Evolutionary conservation across 352 stramenopile genomes (phyloP).

Genomic region (Phytophthora palmivora): DNA sequence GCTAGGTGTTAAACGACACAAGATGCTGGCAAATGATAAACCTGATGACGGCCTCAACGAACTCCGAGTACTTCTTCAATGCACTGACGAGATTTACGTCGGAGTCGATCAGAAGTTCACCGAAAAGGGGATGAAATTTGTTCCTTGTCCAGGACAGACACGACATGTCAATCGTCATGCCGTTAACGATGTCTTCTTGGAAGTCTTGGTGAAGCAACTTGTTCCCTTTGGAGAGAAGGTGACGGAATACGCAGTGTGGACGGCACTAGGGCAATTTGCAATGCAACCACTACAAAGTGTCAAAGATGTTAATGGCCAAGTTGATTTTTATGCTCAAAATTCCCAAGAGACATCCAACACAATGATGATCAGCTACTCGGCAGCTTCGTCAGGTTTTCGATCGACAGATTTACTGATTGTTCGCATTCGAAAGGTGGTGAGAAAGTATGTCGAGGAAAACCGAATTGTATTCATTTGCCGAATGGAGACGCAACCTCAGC

Average conservation of each 20-base stretch:
- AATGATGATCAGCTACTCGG: constrained; percentile 23
- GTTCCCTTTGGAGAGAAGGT: constrained; percentile 23
- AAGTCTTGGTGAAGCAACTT: constrained; percentile 28
- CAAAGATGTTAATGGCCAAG: constrained; percentile 14
- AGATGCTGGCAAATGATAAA: constrained; percentile 1
- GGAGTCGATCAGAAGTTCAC: constrained; percentile 14
- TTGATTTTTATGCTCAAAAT: constrained; percentile 20
- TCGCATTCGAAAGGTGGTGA: constrained; percentile 16
- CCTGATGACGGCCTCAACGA: not conserved
- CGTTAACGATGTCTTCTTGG: constrained; percentile 27
- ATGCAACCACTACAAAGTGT: constrained; percentile 16
- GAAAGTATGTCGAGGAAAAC: constrained; percentile 17
- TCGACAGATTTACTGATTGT: too few relatives aligned
- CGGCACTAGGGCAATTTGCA: constrained; percentile 13
- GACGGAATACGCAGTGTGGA: constrained; percentile 12
- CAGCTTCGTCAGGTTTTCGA: not conserved
- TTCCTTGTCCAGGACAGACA: constrained; percentile 23
- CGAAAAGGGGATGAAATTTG: constrained; percentile 6
- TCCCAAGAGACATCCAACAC: constrained; percentile 5
- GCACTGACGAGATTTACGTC: constrained; percentile 23
- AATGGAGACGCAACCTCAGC: constrained; percentile 3
- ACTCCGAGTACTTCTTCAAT: constrained; percentile 18
- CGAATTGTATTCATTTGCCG: constrained; percentile 21
- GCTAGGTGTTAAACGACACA: constrained; percentile 20
- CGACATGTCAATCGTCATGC: constrained; percentile 7